Evolutionary conservation across 176 grass and related monocot species (phyloP), one percentile per base, ranked within the genome.

Genomic region (Oryza glumipatula): DNA sequence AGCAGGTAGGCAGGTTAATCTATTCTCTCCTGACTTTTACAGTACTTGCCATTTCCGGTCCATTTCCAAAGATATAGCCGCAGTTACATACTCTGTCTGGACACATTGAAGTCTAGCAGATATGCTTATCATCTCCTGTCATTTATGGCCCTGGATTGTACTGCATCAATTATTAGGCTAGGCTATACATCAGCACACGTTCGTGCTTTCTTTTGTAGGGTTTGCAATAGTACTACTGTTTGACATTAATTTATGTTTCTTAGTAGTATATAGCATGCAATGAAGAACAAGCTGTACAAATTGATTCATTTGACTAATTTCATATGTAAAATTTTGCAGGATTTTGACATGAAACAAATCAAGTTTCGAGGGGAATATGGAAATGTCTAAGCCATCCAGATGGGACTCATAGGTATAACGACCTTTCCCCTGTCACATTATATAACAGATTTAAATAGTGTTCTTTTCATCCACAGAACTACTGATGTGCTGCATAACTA

Each of bases 121-220:
- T 81, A 85, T 70, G 52, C 1, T 51, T 85, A 89, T 63, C 28
- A 65, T 85, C 68, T 65, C n/a, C 17, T 23, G 41, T 66, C 44
- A 81, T 17, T 80, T 76, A 19, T 68, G 38, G 82, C 76, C 32
- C 77, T 86, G 72, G 78, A 64, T 70, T 71, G 60, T 88, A 77
- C 51, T 44, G 32, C 16, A 68, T 68, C 73, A 68, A 21, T 84
- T 77, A 58, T 30, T 32, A 69, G 32, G 11, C 17, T 56, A 15
- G 47, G 12, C 5, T 54, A 76, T 52, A 82, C 22, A 63, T 32
- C 47, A 8, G 14, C 61, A 70, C 6, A 7, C 12, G 30, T 82
- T 19, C 23, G 23, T 23, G 60, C 21, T 4, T 76, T 65, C 71
- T 24, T 51, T 28, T 75, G 41, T 51, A 75, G 41, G 52, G 30